phyloP scores from a whole-genome alignment of 179 eudicot genomes.

The Drosera spatulata region DNA sequence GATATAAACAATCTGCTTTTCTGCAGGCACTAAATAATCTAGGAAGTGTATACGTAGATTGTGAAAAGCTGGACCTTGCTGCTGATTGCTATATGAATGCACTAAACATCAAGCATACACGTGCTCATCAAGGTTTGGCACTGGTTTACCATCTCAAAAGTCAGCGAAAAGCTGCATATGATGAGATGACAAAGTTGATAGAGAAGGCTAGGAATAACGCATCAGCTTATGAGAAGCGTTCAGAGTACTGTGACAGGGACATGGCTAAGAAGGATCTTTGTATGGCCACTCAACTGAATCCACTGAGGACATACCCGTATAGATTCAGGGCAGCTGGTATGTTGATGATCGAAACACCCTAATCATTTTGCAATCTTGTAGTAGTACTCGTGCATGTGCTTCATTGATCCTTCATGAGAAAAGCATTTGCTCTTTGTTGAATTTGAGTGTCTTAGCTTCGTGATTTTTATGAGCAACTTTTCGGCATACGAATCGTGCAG shows the following conservation, averaged over 20 bases:
- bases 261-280: slow-evolving; percentile 69
- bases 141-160: slow-evolving; percentile 66
- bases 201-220: slow-evolving; percentile 73
- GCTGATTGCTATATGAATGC: slow-evolving; percentile 83
- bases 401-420: too few relatives aligned
- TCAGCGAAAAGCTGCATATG: slow-evolving; percentile 74
- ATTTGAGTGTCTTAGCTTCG: too few relatives aligned
- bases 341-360: slow-evolving; percentile 6
- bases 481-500: too few relatives aligned
- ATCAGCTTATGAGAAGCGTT: slow-evolving; percentile 84
- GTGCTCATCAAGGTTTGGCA: slow-evolving; percentile 92
- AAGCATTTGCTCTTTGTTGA: too few relatives aligned
- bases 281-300: slow-evolving; percentile 71
- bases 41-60: slow-evolving; percentile 72
- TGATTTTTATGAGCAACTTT: too few relatives aligned
- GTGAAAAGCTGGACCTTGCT: slow-evolving; percentile 73
- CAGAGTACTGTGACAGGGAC: slow-evolving; percentile 90
- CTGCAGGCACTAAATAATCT: slow-evolving; percentile 71
- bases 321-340: slow-evolving; percentile 96
- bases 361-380: not conserved
- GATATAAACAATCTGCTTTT: slow-evolving; percentile 9
- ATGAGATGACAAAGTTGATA: slow-evolving; percentile 84
- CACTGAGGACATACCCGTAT: slow-evolving; percentile 77
- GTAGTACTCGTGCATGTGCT: too few relatives aligned
- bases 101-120: slow-evolving; percentile 71